phyloP scores from a whole-genome alignment of 441 rosid species.

The Euphorbia schlechtendalii region DNA sequence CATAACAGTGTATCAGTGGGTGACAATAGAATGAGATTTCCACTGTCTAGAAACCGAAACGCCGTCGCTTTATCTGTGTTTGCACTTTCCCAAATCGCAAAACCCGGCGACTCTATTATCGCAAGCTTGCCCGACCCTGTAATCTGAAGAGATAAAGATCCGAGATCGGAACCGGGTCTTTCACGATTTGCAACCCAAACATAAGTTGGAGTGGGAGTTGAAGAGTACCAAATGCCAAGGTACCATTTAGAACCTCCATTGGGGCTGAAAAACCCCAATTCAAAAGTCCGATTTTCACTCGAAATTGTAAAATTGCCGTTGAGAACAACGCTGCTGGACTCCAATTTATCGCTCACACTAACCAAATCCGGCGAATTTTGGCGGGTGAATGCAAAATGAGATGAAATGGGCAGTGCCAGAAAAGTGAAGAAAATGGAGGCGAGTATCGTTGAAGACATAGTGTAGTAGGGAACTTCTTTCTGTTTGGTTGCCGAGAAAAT shows the following conservation, averaged over 20 bases:
- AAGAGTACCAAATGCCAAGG: constrained; percentile 67
- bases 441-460: constrained; percentile 20
- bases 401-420: not conserved
- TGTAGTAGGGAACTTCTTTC: not conserved
- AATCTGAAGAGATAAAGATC: constrained; percentile 33
- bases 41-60: constrained; percentile 37
- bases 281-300: constrained; percentile 41
- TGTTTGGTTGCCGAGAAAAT: not conserved
- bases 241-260: constrained; percentile 45
- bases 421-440: constrained; percentile 19
- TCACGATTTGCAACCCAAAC: constrained; percentile 86
- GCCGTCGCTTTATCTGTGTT: constrained; percentile 29
- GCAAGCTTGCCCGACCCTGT: constrained; percentile 36
- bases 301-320: constrained; percentile 42
- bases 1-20: constrained; percentile 37
- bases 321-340: constrained; percentile 28
- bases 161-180: constrained; percentile 34
- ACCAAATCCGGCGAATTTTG: not conserved
- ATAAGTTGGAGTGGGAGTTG: constrained; percentile 41
- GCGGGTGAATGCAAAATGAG: not conserved
- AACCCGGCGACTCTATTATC: constrained; percentile 23
- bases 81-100: constrained; percentile 47
- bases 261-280: constrained; percentile 55
- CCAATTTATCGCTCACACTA: constrained; percentile 18
- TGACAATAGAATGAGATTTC: constrained; percentile 50